Conservation (phyloP, 2,329 filamentous ascomycete genomes). For the Leptographium flavum region DNA sequence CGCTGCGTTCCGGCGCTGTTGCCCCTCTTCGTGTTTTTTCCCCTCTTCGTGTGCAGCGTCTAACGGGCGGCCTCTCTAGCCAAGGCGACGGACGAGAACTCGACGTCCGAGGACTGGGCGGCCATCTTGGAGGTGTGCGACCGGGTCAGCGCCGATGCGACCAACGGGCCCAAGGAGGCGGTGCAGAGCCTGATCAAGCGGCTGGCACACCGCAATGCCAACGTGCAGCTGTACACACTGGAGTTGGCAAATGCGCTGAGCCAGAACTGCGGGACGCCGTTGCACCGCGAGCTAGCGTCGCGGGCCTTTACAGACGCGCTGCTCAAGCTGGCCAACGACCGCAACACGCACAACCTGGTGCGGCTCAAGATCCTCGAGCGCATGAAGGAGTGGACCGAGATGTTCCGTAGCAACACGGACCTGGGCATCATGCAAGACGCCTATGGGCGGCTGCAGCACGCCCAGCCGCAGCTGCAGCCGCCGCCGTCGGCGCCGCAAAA, state of each 20-base stretch:
- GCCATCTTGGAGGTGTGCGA: conserved; percentile 52
- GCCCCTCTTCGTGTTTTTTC: background rate
- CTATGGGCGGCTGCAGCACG: conserved; percentile 69
- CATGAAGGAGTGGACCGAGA: conserved; percentile 92
- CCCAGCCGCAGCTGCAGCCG: conserved; percentile 70
- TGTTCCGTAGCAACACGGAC: conserved; percentile 81
- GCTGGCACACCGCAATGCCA: conserved; percentile 83
- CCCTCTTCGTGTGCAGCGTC: background rate
- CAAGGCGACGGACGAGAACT: conserved; percentile 91
- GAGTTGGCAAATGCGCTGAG: conserved; percentile 86
- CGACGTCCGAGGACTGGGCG: conserved; percentile 66
- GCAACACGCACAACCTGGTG: conserved; percentile 91
- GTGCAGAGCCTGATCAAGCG: conserved; percentile 85
- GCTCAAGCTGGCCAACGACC: conserved; percentile 77
- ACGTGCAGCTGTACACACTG: conserved; percentile 89
- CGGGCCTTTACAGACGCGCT: conserved; percentile 91
- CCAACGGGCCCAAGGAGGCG: conserved; percentile 60
- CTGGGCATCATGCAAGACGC: conserved; percentile 96
- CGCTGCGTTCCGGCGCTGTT: background rate
- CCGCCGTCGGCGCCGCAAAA: conserved; percentile 89
- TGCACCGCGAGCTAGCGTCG: conserved; percentile 82
- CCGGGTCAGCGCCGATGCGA: conserved; percentile 35
- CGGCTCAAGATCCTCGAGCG: conserved; percentile 94
- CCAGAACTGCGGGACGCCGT: conserved; percentile 75
- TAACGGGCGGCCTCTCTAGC: conserved; percentile 20